Evolutionary conservation across 176 grass and related monocot genomes (phyloP).

Genomic region (Oryza punctata): DNA sequence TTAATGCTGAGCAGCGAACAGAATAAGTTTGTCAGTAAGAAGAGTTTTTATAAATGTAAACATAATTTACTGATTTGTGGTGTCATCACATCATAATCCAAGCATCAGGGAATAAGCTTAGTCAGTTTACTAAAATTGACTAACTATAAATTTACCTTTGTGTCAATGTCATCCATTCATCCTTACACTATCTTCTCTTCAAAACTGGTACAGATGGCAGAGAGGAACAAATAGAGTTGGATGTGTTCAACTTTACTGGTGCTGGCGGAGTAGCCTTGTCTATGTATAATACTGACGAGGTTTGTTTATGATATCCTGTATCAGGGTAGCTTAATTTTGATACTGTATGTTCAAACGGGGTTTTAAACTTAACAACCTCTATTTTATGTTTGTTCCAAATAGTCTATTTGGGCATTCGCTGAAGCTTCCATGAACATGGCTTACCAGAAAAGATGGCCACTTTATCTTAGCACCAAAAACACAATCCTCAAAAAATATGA

Average conservation of each 20-base stretch:
- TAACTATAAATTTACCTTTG: slow-evolving; percentile 6
- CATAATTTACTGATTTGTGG: not conserved
- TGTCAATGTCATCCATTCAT: slow-evolving; percentile 16
- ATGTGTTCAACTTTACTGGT: slow-evolving; percentile 73
- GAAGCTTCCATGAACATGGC: slow-evolving; percentile 83
- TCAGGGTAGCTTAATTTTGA: slow-evolving; percentile 8
- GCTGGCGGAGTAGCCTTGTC: slow-evolving; percentile 75
- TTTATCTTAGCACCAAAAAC: slow-evolving; percentile 99
- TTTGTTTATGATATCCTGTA: slow-evolving; percentile 31
- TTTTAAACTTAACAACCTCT: slow-evolving; percentile 17
- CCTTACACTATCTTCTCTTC: slow-evolving; percentile 15
- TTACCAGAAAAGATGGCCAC: slow-evolving; percentile 92
- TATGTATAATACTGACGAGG: slow-evolving; percentile 90
- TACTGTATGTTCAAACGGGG: not conserved
- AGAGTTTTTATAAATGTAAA: too few species aligned
- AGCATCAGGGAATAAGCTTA: not conserved
- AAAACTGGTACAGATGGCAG: slow-evolving; percentile 50
- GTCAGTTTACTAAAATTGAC: not conserved
- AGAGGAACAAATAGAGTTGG: slow-evolving; percentile 68
- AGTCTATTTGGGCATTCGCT: slow-evolving; percentile 89
- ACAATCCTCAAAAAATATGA: slow-evolving; percentile 97
- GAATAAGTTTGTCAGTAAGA: too few species aligned
- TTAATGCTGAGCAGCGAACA: too few species aligned
- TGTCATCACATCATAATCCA: not conserved
- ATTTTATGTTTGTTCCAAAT: slow-evolving; percentile 28